A percentile compares a stretch with the other conserved stretches of the same genome.
Conservation (phyloP, 129 eudicot species). For the Lactuca sativa region DNA sequence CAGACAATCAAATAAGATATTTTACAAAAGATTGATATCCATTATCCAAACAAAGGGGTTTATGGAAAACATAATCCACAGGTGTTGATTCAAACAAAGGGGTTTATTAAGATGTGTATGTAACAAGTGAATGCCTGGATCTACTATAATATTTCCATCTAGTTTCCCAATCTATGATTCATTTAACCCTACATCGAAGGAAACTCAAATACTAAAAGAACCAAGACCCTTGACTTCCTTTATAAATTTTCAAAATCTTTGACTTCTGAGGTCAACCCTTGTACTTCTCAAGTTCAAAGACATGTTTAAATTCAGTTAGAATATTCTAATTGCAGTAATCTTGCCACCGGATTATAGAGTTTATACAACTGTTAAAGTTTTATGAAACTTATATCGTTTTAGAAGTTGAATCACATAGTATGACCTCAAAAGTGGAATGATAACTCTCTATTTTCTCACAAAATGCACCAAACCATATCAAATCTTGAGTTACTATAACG, state of each 20-base stretch:
- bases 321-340: not conserved
- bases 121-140: too few relatives aligned
- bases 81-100: not conserved
- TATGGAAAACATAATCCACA: constrained; percentile 2
- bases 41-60: not conserved
- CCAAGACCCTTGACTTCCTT: not conserved
- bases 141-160: too few relatives aligned
- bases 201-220: not conserved
- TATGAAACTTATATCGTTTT: not conserved
- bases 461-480: not conserved
- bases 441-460: not conserved
- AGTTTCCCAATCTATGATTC: not conserved
- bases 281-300: not conserved
- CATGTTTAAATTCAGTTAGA: not conserved
- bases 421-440: constrained; percentile 1
- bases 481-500: not conserved
- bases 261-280: not conserved
- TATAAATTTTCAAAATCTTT: not conserved
- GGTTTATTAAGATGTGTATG: too few relatives aligned
- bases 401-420: not conserved
- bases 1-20: too few relatives aligned
- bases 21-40: too few relatives aligned
- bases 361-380: not conserved
- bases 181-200: constrained; percentile 6
- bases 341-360: not conserved